Conservation (phyloP, 1,284 basidiomycete species). For the Pseudomicrostroma phylloplanum region DNA sequence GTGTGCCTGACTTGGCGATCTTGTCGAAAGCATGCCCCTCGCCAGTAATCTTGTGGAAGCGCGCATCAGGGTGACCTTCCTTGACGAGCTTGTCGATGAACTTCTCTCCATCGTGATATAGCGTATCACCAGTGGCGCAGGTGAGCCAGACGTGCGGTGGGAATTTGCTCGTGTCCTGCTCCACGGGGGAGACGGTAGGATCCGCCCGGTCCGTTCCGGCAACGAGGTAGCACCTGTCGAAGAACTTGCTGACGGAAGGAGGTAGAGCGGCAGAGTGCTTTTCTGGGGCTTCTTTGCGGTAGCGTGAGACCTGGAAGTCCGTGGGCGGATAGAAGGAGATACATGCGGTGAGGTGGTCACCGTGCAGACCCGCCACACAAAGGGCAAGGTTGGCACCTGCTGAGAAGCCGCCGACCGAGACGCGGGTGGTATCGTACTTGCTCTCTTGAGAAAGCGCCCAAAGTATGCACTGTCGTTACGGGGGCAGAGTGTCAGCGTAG, state of each 20-base stretch:
- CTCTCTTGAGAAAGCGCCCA: neutral
- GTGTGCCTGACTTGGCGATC: neutral
- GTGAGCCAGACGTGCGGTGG: slow-evolving; percentile 26
- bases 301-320: slow-evolving; percentile 3
- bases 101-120: slow-evolving; percentile 27
- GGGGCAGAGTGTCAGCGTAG: no score
- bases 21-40: slow-evolving; percentile 47
- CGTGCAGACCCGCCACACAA: slow-evolving; percentile 19
- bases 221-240: slow-evolving; percentile 30
- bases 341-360: slow-evolving; percentile 11
- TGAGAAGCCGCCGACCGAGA: slow-evolving; percentile 37
- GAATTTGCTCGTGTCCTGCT: slow-evolving; percentile 19
- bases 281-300: slow-evolving; percentile 7
- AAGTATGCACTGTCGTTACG: neutral
- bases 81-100: slow-evolving; percentile 26
- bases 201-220: slow-evolving; percentile 16
- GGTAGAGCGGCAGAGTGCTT: slow-evolving; percentile 18
- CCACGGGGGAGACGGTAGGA: slow-evolving; percentile 26
- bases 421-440: slow-evolving; percentile 20
- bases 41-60: slow-evolving; percentile 25
- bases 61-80: slow-evolving; percentile 14
- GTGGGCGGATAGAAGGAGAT: slow-evolving; percentile 12
- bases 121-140: slow-evolving; percentile 29
- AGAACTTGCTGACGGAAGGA: slow-evolving; percentile 23
- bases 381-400: slow-evolving; percentile 43